Conservation (phyloP, 495 filamentous ascomycete species). For the Podospora pseudopauciseta region DNA sequence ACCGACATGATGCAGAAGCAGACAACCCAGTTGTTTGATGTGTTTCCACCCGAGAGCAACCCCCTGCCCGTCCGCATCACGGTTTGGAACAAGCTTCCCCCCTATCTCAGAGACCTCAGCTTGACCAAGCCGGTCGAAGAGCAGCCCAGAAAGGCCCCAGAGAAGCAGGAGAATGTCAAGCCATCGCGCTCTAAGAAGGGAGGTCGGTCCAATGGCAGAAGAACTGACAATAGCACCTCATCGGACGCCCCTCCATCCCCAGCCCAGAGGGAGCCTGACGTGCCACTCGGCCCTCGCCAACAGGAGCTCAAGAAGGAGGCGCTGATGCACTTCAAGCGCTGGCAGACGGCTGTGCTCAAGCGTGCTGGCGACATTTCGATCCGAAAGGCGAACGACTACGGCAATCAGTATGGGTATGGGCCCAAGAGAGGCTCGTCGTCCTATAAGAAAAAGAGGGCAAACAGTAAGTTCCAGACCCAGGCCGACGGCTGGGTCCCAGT, state of each 20-base stretch:
- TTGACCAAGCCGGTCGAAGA: slow-evolving; percentile 21
- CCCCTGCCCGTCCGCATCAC: slow-evolving; percentile 23
- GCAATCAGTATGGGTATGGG: slow-evolving; percentile 4
- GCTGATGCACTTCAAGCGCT: slow-evolving; percentile 43
- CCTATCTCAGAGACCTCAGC: slow-evolving; percentile 33
- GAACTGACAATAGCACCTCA: slow-evolving; percentile 6
- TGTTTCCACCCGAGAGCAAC: slow-evolving; percentile 21
- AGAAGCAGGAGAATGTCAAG: slow-evolving; percentile 29
- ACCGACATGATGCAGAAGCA: slow-evolving; percentile 49
- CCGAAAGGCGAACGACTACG: slow-evolving; percentile 27
- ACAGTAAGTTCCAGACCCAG: slow-evolving; percentile 14
- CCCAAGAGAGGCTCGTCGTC: slow-evolving; percentile 11
- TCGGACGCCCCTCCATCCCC: slow-evolving; percentile 1
- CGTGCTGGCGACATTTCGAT: slow-evolving; percentile 42
- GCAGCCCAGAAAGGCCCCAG: slow-evolving; percentile 3
- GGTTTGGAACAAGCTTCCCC: slow-evolving; percentile 31
- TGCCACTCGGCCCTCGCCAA: slow-evolving; percentile 26
- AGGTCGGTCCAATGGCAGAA: slow-evolving; percentile 1
- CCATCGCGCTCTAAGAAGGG: slow-evolving; percentile 20
- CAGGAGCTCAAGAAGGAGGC: slow-evolving; percentile 45
- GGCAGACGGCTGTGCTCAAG: slow-evolving; percentile 38
- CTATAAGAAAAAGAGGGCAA: slow-evolving; percentile 17
- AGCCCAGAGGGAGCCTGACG: slow-evolving; percentile 24
- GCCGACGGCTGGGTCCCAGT: background rate
- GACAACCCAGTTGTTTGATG: slow-evolving; percentile 46